Base-by-base conservation (phyloP, 352 stramenopile genomes). In the Globisporangium barbulae region DNA sequence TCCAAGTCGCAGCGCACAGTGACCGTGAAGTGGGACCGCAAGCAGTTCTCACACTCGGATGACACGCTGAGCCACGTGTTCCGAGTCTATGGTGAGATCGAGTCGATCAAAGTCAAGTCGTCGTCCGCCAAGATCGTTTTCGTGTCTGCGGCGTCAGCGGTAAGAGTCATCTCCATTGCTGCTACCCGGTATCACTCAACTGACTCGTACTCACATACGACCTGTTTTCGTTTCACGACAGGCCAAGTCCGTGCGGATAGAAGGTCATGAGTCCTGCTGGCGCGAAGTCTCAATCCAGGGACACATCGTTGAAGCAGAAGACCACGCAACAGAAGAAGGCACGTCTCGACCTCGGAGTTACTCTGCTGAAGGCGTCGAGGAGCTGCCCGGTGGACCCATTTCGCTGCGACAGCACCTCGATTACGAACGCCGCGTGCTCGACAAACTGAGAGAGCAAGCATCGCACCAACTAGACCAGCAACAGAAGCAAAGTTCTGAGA, bases 21-120 rank as follows among this genome's bases (percentile, higher is more conserved):
- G n/a, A 88, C 75, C 5, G 68, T 94, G 45, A 91, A 91, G 56
- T 94, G 85, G 85, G 80, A 90, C 61, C 76, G 76, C 50, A 81
- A 74, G 30, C 72, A 81, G 56, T 69, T 69, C 21, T 93, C 85
- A 17, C 85, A 93, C 63, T 93, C 83, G 25, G 83, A 93, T 53
- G 80, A 92, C 28, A 90, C 83, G 31, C 76, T 94, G 30, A 89
- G 68, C 60, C 67, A 65, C 42, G 66, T 65, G 22, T 73, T 94
- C 19, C 82, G 82, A 13, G 61, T 58, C 8, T 90, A 90, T 60
- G 85, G 85, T 8, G 76, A 78, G 35, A 89, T 94, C 28, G 76
- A 88, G 53, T 60, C 65, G 10, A 81, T 94, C 56, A 90, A 84
- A 59, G 66, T 92, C 33, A 93, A 93, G 61, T 71, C 77, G 3